A percentile compares a stretch with the other conserved stretches of the same genome.
Evolutionary conservation across 2,329 filamentous ascomycete species (phyloP).

Genomic region (Fonsecaea pugnacius): DNA sequence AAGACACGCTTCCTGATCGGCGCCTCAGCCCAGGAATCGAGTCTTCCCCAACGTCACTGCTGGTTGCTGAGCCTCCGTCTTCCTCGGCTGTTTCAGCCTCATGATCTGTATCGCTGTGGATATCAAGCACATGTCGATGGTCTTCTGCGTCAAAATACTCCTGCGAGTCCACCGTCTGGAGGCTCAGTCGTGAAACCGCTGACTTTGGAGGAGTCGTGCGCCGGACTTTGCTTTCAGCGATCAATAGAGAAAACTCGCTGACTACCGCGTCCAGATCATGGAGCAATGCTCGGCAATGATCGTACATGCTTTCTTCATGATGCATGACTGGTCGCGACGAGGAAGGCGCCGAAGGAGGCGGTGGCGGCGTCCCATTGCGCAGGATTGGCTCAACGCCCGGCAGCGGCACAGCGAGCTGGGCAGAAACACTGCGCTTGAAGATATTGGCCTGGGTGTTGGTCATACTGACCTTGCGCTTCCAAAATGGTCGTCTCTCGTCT

Average conservation of each 20-base stretch:
- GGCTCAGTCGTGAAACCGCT: slow-evolving; percentile 65
- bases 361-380: slow-evolving; percentile 32
- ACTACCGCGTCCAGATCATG: slow-evolving; percentile 84
- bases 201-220: slow-evolving; percentile 63
- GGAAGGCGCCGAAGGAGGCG: slow-evolving; percentile 3
- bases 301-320: slow-evolving; percentile 71
- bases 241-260: slow-evolving; percentile 75
- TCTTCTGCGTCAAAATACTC: slow-evolving; percentile 95
- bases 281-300: slow-evolving; percentile 81
- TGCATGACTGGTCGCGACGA: slow-evolving; percentile 13
- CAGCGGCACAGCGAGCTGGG: slow-evolving; percentile 57
- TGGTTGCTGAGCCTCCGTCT: slow-evolving; percentile 66
- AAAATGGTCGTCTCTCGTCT: slow-evolving; percentile 75
- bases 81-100: slow-evolving; percentile 57
- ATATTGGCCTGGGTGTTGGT: slow-evolving; percentile 46
- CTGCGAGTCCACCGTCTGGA: slow-evolving; percentile 79
- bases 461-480: slow-evolving; percentile 81
- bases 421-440: slow-evolving; percentile 57
- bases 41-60: slow-evolving; percentile 60
- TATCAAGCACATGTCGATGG: slow-evolving; percentile 71
- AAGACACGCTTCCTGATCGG: slow-evolving; percentile 45
- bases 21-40: slow-evolving; percentile 43
- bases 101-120: slow-evolving; percentile 72
- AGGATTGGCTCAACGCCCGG: slow-evolving; percentile 41
- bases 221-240: slow-evolving; percentile 78